Base-by-base conservation (phyloP, 164 flowering plant genomes). In the Berberis thunbergii region DNA sequence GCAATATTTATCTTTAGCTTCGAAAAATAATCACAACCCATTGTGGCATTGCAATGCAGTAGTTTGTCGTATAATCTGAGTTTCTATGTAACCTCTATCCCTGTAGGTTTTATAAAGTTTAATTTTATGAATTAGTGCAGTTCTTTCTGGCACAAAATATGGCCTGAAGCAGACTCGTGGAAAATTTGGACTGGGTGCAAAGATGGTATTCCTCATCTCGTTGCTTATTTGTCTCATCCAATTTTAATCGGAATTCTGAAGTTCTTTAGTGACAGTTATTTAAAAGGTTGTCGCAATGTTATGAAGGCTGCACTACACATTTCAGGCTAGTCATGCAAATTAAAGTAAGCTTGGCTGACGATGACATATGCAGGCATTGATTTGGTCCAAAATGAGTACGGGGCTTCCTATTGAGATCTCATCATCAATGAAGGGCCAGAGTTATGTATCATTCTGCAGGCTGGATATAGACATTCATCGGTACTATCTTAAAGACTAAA, bases 341-440 rank as follows among this genome's bases (percentile, higher is more conserved):
- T 11, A 41, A 11, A 39, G 41, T 41, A 48, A 48, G 50, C 60
- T 46, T 70, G 59, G 64, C 49, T 41, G 6, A 43, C 68, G 39
- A n/a, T 68, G 64, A 53, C 3, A 9, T 63, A 65, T 26, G 70
- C 91, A 94, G 99, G 99, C 99, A 54, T 68, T 94, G 70, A 94
- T 94, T 71, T 94, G 99, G 99, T 94, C 99, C 68, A 91, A 94
- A 74, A 94, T 94, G 97, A 91, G 97, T 73, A 94, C 97, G 41
- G 99, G 99, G 26, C 91, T 94, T 73, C 99, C 99, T 40, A 94
- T 94, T 71, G 99, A 91, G 78, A 91, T 94, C 62, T 78, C 77
- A 42, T 89, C 99, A 68, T 84, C 97, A 72, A 87, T 91, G 94
- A 79, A 49, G 70, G 76, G 83, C 52, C 97, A 94, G 70, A 84